Evolutionary conservation across 345 rosid species (phyloP).

Genomic region (Syzygium aqueum): DNA sequence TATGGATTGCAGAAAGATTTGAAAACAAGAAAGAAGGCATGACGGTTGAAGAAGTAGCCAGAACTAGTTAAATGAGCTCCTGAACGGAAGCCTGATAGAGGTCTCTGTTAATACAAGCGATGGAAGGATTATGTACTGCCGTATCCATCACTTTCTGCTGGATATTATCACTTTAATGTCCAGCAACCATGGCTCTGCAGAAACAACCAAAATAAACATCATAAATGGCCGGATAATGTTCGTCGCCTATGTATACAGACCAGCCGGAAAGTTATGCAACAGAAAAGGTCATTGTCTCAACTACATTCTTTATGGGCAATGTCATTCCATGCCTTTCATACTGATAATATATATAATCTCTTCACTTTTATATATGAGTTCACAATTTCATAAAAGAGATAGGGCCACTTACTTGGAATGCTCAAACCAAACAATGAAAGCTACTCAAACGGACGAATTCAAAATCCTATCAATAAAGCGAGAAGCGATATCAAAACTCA

Average conservation of each 20-base stretch:
- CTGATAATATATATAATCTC: too few relatives aligned
- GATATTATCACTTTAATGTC: conserved; percentile 24
- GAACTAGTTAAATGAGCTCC: conserved; percentile 27
- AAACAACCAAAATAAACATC: conserved; percentile 6
- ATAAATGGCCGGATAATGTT: conserved; percentile 13
- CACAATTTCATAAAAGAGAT: too few relatives aligned
- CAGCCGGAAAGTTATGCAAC: conserved; percentile 3
- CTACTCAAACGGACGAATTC: too few relatives aligned
- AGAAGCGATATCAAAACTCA: neutral
- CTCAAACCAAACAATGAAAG: too few relatives aligned
- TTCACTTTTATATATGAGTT: too few relatives aligned
- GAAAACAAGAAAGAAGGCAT: conserved; percentile 25
- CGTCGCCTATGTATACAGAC: conserved; percentile 23
- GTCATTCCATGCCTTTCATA: too few relatives aligned
- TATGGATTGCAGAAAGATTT: conserved; percentile 40
- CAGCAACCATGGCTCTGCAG: conserved; percentile 20
- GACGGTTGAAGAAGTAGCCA: conserved; percentile 32
- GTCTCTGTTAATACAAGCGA: conserved; percentile 9
- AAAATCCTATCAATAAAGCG: neutral
- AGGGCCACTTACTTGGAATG: too few relatives aligned
- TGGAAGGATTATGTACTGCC: conserved; percentile 17
- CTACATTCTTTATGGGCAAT: conserved; percentile 16
- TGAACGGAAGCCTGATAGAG: conserved; percentile 27
- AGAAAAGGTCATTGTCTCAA: conserved; percentile 5
- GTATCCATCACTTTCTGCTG: conserved; percentile 22